Base-by-base conservation (phyloP, 1,139 yeast species). In the Debaryomycetaceae sp. region DNA sequence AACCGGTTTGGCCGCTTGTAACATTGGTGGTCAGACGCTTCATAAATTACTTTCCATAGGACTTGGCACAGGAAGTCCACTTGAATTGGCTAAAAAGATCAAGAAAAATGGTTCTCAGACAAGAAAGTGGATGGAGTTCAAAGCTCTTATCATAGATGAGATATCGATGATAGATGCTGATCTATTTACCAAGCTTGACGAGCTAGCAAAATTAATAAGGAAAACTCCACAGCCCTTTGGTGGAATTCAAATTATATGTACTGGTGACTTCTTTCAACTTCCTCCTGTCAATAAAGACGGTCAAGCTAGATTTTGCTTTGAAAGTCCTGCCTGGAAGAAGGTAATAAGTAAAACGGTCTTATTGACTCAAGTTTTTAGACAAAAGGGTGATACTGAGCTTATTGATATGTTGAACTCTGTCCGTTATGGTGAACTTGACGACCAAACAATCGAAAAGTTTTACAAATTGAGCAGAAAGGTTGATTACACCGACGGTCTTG, bases 1-100 rank as follows among this genome's bases (percentile, higher is more conserved):
- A 0, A 89, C 97, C 0, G 98, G 97, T 1, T 66, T 90, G 53
- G 97, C 97, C 0, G 97, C 96, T 0, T 80, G 87, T 38, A 88
- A 86, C 56, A 83, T 90, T 54, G 93, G 90, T 1, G 97, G 97
- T 14, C 78, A 75, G 34, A 90, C 97, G 0, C 67, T 90, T 34
- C 93, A 88, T 59, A 74, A 85, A 51, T 87, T 83, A 68, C 75
- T 91, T 1, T 89, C 93, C 1, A 75, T 89, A 43, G 96, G 97
- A 0, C 61, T 87, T 17, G 97, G 91, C 5, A 65, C 65, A 2
- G 84, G 75, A 5, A 52, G 72, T 3, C 78, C 73, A 0, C 65
- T 62, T 1, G 64, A 63, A 7, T 58, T 86, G 41, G 69, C 76
- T 2, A 64, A 63, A 20, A 70, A 66, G 47, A 75, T 87, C 6